These are phyloP conservation scores for Botrytis porri DNA, from an alignment of 2,329 filamentous ascomycete species.

Conservation along the genomic window DNA sequence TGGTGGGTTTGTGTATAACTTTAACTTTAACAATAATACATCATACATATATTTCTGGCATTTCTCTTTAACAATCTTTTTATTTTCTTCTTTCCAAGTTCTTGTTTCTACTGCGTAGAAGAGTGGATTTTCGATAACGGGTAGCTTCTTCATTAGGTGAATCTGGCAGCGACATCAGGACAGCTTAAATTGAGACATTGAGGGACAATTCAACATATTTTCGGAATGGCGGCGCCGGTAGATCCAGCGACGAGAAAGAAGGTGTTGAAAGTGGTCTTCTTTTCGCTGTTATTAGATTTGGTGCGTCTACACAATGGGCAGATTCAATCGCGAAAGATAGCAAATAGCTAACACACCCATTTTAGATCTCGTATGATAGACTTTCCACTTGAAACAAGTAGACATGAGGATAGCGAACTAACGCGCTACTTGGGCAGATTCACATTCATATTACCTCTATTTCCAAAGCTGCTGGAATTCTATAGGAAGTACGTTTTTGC, in stretches of 20 bases:
- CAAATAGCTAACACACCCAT: conserved; percentile 13
- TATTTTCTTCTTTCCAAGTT: not conserved
- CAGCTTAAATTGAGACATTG: not conserved
- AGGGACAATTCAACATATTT: not conserved
- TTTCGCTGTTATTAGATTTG: conserved; percentile 85
- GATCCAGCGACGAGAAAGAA: conserved; percentile 64
- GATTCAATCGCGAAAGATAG: not conserved
- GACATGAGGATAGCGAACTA: not conserved
- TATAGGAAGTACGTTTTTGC: conserved; percentile 70
- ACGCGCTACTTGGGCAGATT: conserved; percentile 48
- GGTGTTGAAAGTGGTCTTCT: conserved; percentile 82
- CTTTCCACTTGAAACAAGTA: not conserved
- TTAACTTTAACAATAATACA: not conserved
- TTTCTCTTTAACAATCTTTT: not conserved
- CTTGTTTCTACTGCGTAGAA: not conserved
- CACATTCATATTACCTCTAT: conserved; percentile 95
- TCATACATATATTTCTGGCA: not conserved
- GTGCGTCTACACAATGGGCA: conserved; percentile 49
- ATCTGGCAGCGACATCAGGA: not conserved
- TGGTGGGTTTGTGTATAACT: not conserved
- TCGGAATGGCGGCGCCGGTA: conserved; percentile 40
- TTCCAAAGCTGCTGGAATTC: conserved; percentile 92
- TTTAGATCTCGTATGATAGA: conserved; percentile 21
- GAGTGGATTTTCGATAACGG: not conserved
- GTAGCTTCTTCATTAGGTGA: not conserved